phyloP scores from a whole-genome alignment of 805 yeast genomes.

The Candida xyloterini region DNA sequence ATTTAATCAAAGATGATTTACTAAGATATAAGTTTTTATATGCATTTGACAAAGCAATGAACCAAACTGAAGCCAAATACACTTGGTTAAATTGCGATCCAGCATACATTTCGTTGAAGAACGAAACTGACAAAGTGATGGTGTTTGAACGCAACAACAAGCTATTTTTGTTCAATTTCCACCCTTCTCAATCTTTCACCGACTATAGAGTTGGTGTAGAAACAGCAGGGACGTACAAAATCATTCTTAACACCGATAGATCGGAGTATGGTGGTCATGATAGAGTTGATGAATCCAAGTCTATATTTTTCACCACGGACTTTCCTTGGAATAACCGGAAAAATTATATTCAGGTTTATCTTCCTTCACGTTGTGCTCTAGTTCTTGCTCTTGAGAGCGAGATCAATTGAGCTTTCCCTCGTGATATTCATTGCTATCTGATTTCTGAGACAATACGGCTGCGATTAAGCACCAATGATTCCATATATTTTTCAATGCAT shows the following conservation, averaged over 20 bases:
- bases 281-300: slow-evolving; percentile 54
- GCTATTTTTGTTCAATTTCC: slow-evolving; percentile 84
- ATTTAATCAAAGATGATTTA: slow-evolving; percentile 73
- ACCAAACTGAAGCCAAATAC: slow-evolving; percentile 63
- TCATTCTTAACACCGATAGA: slow-evolving; percentile 74
- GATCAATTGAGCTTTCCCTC: slow-evolving; percentile 10
- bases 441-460: slow-evolving; percentile 1
- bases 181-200: slow-evolving; percentile 75
- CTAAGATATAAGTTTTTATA: slow-evolving; percentile 76
- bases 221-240: slow-evolving; percentile 66
- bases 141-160: slow-evolving; percentile 87
- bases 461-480: slow-evolving; percentile 16
- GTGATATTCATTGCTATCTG: slow-evolving; percentile 7
- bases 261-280: slow-evolving; percentile 76
- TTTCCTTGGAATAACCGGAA: slow-evolving; percentile 77
- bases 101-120: slow-evolving; percentile 84
- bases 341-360: slow-evolving; percentile 72
- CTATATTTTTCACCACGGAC: slow-evolving; percentile 66
- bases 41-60: slow-evolving; percentile 85
- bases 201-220: slow-evolving; percentile 94
- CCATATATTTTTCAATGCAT: slow-evolving; percentile 26
- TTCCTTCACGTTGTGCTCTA: slow-evolving; percentile 75
- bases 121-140: slow-evolving; percentile 84
- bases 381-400: slow-evolving; percentile 49
- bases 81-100: slow-evolving; percentile 69